phyloP scores from a whole-genome alignment of 768 basidiomycete genomes.

The Suillus discolor region DNA sequence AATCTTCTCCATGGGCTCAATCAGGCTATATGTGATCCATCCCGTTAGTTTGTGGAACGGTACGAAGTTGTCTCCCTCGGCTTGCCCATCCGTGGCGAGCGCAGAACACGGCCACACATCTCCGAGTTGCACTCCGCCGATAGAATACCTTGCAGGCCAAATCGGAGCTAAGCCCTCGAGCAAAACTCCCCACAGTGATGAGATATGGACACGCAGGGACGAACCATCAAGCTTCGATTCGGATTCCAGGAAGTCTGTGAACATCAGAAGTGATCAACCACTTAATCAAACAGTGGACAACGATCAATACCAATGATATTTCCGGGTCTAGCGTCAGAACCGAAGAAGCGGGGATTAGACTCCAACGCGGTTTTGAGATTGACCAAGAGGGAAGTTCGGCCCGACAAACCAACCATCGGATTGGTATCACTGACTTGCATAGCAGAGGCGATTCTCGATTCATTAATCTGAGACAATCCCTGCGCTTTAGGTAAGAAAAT shows the following conservation, averaged over 20 bases:
- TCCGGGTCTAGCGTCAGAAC: constrained; percentile 73
- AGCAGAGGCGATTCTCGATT: constrained; percentile 57
- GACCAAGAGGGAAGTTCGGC: constrained; percentile 75
- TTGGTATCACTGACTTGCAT: constrained; percentile 83
- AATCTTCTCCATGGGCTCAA: constrained; percentile 79
- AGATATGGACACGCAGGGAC: constrained; percentile 60
- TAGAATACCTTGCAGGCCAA: constrained; percentile 78
- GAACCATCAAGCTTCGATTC: constrained; percentile 48
- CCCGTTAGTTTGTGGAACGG: constrained; percentile 96
- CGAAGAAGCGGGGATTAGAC: constrained; percentile 69
- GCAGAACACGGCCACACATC: constrained; percentile 91
- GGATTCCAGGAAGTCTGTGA: constrained; percentile 66
- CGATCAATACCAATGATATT: constrained; percentile 68
- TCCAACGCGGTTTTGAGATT: constrained; percentile 74
- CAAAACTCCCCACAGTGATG: constrained; percentile 79
- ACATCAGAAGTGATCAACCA: constrained; percentile 6
- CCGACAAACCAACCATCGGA: constrained; percentile 89
- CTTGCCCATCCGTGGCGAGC: constrained; percentile 32
- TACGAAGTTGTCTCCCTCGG: constrained; percentile 72
- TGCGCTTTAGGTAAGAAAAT: constrained; percentile 48
- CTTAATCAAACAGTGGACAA: constrained; percentile 5
- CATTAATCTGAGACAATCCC: constrained; percentile 67
- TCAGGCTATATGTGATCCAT: constrained; percentile 90
- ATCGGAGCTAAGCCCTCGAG: constrained; percentile 83
- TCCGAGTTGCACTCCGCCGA: constrained; percentile 75